Conservation (phyloP, 768 basidiomycete genomes). For the Mycena rebaudengoi region DNA sequence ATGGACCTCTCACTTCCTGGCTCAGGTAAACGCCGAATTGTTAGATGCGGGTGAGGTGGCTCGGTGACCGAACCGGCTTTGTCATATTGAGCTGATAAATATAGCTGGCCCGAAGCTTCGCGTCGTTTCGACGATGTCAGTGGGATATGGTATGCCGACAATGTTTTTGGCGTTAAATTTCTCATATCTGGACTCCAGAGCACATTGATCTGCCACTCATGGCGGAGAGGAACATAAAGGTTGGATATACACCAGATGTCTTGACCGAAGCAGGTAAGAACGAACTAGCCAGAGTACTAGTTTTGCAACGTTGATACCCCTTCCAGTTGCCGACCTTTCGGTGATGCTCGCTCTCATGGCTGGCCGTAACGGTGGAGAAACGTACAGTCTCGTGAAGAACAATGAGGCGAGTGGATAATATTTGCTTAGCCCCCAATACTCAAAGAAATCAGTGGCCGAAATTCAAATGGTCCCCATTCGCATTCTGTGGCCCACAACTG, state of each 20-base stretch:
- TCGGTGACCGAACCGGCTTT: too few relatives aligned
- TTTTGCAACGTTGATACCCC: neutral
- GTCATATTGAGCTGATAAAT: too few relatives aligned
- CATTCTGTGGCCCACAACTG: constrained; percentile 85
- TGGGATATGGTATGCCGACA: too few relatives aligned
- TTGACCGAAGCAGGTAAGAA: constrained; percentile 87
- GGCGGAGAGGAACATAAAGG: constrained; percentile 65
- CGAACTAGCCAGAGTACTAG: too few relatives aligned
- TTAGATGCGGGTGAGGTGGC: too few relatives aligned
- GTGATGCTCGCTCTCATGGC: constrained; percentile 97
- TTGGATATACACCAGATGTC: constrained; percentile 95
- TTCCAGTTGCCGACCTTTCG: constrained; percentile 84
- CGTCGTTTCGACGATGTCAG: too few relatives aligned
- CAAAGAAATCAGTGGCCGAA: constrained; percentile 54
- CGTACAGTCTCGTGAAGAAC: constrained; percentile 68
- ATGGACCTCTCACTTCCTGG: too few relatives aligned
- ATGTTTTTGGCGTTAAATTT: too few relatives aligned
- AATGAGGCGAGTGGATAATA: constrained; percentile 62
- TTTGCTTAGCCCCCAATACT: neutral
- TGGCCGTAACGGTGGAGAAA: constrained; percentile 76
- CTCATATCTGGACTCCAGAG: too few relatives aligned
- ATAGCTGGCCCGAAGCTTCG: too few relatives aligned
- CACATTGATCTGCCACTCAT: constrained; percentile 76
- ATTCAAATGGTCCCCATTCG: constrained; percentile 83
- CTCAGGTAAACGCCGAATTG: too few relatives aligned